phyloP scores from a whole-genome alignment of 2,329 filamentous ascomycete genomes.

The Colletotrichum eleusines region DNA sequence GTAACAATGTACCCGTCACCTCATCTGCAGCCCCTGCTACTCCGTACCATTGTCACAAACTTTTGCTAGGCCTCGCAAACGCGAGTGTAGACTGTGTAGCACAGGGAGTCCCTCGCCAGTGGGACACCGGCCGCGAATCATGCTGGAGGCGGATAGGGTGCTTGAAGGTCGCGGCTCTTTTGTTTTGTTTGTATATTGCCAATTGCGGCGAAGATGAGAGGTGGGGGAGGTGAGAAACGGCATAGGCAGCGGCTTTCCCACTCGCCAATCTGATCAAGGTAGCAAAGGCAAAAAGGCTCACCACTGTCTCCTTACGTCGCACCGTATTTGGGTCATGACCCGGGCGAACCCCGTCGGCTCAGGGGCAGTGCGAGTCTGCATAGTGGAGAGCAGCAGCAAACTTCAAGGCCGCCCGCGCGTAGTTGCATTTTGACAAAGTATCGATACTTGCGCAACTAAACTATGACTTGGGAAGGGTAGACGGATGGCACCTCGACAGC shows the following conservation, averaged over 20 bases:
- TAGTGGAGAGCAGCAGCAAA: not conserved
- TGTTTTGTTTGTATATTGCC: conserved; percentile 36
- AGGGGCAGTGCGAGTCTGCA: conserved; percentile 12
- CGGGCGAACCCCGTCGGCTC: conserved; percentile 15
- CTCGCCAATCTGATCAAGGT: conserved; percentile 16
- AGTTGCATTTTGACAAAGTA: conserved; percentile 34
- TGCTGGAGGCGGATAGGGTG: conserved; percentile 15
- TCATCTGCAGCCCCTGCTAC: conserved; percentile 30
- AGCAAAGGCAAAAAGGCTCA: conserved; percentile 1
- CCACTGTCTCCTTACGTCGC: conserved; percentile 11
- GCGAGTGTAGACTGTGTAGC: conserved; percentile 1
- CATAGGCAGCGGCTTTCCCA: conserved; percentile 7
- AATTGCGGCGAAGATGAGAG: conserved; percentile 18
- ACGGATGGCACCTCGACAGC: conserved; percentile 36
- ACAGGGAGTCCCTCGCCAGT: conserved; percentile 34
- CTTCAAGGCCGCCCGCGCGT: conserved; percentile 23
- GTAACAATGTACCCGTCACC: conserved; percentile 23
- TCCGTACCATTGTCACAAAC: conserved; percentile 35
- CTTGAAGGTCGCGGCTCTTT: conserved; percentile 18
- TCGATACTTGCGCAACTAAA: conserved; percentile 34
- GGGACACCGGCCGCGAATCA: conserved; percentile 29
- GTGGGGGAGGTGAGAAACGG: conserved; percentile 8
- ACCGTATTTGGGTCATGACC: conserved; percentile 23
- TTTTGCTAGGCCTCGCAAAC: conserved; percentile 29
- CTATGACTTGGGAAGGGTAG: conserved; percentile 24